Percentiles rank a stretch among this genome's conserved stretches.
phyloP scores from a whole-genome alignment of 805 yeast genomes.

The Starmerella asiatica region DNA sequence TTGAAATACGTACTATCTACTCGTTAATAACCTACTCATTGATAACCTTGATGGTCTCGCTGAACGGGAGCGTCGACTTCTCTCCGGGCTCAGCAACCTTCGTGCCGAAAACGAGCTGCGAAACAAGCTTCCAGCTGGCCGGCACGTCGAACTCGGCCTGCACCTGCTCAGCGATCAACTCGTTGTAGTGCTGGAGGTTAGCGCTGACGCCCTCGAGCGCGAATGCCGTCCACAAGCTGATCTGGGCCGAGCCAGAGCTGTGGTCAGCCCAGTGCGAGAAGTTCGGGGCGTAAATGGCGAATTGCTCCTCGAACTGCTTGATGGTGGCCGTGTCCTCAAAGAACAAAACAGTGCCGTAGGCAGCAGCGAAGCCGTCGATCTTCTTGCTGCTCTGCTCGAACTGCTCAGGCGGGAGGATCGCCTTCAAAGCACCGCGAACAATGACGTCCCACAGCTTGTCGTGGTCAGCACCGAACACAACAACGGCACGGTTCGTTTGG shows the following conservation, averaged over 20 bases:
- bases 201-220: constrained; percentile 33
- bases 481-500: constrained; percentile 38
- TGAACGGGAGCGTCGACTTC: constrained; percentile 30
- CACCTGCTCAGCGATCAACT: constrained; percentile 28
- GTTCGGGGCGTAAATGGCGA: constrained; percentile 33
- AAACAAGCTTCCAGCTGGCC: constrained; percentile 33
- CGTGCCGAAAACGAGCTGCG: constrained; percentile 40
- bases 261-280: constrained; percentile 40
- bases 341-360: constrained; percentile 37
- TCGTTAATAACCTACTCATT: background rate
- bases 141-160: constrained; percentile 33
- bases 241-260: constrained; percentile 36
- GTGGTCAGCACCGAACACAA: constrained; percentile 36
- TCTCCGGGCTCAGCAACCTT: constrained; percentile 32
- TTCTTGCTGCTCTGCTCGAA: constrained; percentile 32
- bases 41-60: constrained; percentile 27
- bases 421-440: constrained; percentile 26
- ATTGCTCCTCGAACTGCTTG: constrained; percentile 31
- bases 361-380: constrained; percentile 33
- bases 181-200: constrained; percentile 42
- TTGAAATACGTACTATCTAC: too few relatives aligned
- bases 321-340: constrained; percentile 34
- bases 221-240: constrained; percentile 38
- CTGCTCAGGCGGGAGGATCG: constrained; percentile 29
- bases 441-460: constrained; percentile 33